These are phyloP conservation scores for Corymbia maculata DNA, from an alignment of 345 rosid genomes.

Conservation along the genomic window DNA sequence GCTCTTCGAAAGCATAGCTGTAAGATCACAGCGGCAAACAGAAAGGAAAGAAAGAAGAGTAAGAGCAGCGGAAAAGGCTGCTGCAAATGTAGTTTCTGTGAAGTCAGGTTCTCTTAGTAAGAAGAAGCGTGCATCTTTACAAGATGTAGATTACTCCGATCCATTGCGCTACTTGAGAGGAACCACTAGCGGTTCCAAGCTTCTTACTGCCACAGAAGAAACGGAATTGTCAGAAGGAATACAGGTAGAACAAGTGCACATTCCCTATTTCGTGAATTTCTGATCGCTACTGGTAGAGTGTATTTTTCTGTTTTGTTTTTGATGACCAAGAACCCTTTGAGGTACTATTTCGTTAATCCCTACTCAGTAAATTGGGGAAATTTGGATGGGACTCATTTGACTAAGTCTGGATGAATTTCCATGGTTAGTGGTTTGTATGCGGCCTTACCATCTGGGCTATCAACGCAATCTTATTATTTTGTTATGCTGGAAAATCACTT, in stretches of 20 bases:
- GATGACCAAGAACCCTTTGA: not conserved
- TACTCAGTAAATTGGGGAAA: not conserved
- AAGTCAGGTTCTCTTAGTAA: constrained; percentile 37
- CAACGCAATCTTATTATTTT: not conserved
- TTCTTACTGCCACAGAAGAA: constrained; percentile 86
- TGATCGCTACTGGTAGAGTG: not conserved
- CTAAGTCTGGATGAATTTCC: not conserved
- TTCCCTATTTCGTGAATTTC: not conserved
- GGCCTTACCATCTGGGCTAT: not conserved
- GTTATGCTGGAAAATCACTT: not conserved
- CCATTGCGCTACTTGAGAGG: constrained; percentile 71
- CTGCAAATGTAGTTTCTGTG: constrained; percentile 38
- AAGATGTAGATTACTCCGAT: constrained; percentile 64
- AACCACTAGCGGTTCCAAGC: constrained; percentile 58
- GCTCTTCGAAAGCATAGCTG: constrained; percentile 42
- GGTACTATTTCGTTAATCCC: not conserved
- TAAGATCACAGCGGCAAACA: constrained; percentile 65
- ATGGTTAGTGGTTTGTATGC: not conserved
- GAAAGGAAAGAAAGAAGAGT: constrained; percentile 73
- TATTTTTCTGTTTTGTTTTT: not conserved
- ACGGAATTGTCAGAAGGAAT: constrained; percentile 67
- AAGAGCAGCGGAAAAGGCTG: constrained; percentile 61
- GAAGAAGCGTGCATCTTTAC: constrained; percentile 51
- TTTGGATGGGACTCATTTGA: not conserved
- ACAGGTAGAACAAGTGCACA: constrained; percentile 44